Evolutionary conservation across 1,139 yeast species (phyloP), one percentile per base, ranked within the genome.

Genomic region (Saccharomycopsis hybrid): DNA sequence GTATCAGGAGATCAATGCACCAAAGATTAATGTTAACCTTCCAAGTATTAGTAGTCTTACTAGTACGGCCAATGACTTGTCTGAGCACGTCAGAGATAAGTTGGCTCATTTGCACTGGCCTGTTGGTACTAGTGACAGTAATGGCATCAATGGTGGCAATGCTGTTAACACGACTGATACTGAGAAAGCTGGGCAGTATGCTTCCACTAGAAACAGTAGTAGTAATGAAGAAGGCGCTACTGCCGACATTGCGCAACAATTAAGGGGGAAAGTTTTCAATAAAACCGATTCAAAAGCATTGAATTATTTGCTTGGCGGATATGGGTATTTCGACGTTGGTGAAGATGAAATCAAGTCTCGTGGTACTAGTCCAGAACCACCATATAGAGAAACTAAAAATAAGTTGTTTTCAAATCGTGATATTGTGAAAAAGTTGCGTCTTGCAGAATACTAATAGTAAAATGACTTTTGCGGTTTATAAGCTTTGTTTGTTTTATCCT

Each of bases 291-390:
- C 46, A 4, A 44, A 43, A 1, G 55, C 55, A 9, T 39, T 52
- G 48, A 67, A 68, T 33, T 81, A 79, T 53, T 72, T 85, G 60
- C 72, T 85, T 50, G 92, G 94, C 52, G 95, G 95, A 1, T 85
- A 85, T 61, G 88, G 88, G 5, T 82, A 82, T 64, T 82, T 82
- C 59, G 89, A 82, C 62, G 74, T 82, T 68, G 86, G 85, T 49
- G 89, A 82, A 48, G 81, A 81, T 55, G 75, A 69, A 46, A 80
- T 82, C 56, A 80, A 83, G 59, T 79, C 87, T 3, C 72, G 88
- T 57, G 85, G 86, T 3, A 77, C 76, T 41, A 72, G 82, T n/a
- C 88, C 88, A 1, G 88, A 80, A 81, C 55, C 71, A 72, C 65
- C 70, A 67, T 60, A 65, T 68, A 54, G 8, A 3, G 28, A 28